Evolutionary conservation across 352 stramenopile genomes (phyloP).

Genomic region (Globisporangium mamillatum): DNA sequence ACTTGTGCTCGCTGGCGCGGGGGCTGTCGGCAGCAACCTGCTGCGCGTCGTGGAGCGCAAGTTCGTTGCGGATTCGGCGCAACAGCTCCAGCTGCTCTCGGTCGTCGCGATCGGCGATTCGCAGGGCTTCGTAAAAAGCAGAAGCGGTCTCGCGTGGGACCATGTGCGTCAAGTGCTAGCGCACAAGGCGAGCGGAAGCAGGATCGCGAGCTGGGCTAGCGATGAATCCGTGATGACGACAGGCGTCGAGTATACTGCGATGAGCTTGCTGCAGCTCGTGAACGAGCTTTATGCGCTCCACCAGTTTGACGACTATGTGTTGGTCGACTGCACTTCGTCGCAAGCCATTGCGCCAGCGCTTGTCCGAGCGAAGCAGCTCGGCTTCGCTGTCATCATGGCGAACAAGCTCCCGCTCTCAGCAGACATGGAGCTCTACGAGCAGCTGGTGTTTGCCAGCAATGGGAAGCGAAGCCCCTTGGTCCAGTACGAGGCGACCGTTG

Average conservation of each 20-base stretch:
- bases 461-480: conserved; percentile 20
- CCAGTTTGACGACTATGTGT: conserved; percentile 17
- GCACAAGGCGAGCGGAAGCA: conserved; percentile 6
- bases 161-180: neutral
- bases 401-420: conserved; percentile 56
- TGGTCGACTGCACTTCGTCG: conserved; percentile 33
- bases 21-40: conserved; percentile 24
- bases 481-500: conserved; percentile 58
- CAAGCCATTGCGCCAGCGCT: conserved; percentile 18
- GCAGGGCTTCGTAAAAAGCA: conserved; percentile 15
- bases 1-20: conserved; percentile 27
- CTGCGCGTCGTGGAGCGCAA: conserved; percentile 22
- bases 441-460: conserved; percentile 22
- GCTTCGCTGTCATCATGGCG: conserved; percentile 35
- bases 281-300: conserved; percentile 12
- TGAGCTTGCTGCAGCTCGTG: conserved; percentile 7
- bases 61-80: neutral
- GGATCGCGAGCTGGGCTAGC: neutral
- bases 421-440: conserved; percentile 30
- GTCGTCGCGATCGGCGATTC: conserved; percentile 34
- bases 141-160: neutral
- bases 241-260: neutral
- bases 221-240: neutral
- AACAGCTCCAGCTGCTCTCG: conserved; percentile 2
- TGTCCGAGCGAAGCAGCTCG: conserved; percentile 18